Percentiles rank a stretch among this genome's conserved stretches.
phyloP scores from a whole-genome alignment of 306 rosid genomes.

The Malus sylvestris region DNA sequence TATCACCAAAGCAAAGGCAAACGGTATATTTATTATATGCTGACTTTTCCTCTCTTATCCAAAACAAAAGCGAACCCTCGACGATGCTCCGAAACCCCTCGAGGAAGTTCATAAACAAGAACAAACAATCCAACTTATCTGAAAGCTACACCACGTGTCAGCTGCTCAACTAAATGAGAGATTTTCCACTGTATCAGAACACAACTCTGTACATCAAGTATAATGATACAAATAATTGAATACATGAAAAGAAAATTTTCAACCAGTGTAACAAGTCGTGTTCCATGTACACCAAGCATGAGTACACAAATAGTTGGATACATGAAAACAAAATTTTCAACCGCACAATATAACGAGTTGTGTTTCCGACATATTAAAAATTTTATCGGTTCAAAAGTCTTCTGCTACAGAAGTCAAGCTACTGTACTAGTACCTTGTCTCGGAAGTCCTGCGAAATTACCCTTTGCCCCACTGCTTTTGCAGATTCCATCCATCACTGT shows the following conservation, averaged over 20 bases:
- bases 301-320: no score
- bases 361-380: no score
- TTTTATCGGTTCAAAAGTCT: no score
- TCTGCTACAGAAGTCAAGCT: background rate
- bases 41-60: background rate
- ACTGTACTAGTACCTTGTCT: background rate
- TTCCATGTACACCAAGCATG: no score
- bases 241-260: no score
- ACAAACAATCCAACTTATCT: background rate
- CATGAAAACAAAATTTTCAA: no score
- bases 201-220: no score
- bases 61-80: background rate
- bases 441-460: background rate
- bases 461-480: background rate
- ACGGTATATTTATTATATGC: no score
- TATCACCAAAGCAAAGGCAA: background rate
- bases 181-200: no score
- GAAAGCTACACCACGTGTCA: background rate
- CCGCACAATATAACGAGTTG: no score
- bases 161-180: background rate
- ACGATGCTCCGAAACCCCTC: background rate
- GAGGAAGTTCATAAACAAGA: background rate
- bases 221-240: no score
- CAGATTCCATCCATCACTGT: background rate
- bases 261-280: no score